phyloP scores from a whole-genome alignment of 345 rosid genomes.

The Acer campestre region DNA sequence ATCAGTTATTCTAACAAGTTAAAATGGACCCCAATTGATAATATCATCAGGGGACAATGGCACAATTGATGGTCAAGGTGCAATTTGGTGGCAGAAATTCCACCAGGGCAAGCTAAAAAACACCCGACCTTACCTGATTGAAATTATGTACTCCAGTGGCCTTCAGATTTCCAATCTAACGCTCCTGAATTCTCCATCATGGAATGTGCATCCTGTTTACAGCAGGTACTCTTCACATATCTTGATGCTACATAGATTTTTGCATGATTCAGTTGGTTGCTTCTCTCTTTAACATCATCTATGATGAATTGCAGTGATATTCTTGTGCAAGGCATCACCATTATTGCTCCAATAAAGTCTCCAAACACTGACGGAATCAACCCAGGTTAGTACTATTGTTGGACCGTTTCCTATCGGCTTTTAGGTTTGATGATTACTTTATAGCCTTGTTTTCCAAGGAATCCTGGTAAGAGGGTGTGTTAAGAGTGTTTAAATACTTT shows the following conservation, averaged over 20 bases:
- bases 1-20: not conserved
- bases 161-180: slow-evolving; percentile 87
- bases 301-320: slow-evolving; percentile 53
- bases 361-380: slow-evolving; percentile 96
- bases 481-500: no score
- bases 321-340: slow-evolving; percentile 75
- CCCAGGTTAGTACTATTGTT: slow-evolving; percentile 53
- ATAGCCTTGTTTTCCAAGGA: no score
- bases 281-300: not conserved
- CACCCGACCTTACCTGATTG: slow-evolving; percentile 87
- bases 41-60: slow-evolving; percentile 65
- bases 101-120: slow-evolving; percentile 75
- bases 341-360: slow-evolving; percentile 79
- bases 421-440: no score
- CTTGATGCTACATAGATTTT: no score
- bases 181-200: slow-evolving; percentile 81
- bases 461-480: no score
- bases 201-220: slow-evolving; percentile 94
- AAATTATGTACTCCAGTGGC: slow-evolving; percentile 64
- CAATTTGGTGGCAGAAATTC: slow-evolving; percentile 89
- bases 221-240: slow-evolving; percentile 51
- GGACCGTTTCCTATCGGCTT: no score
- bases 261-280: no score
- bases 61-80: slow-evolving; percentile 90
- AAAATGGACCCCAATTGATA: not conserved